phyloP scores from a whole-genome alignment of 768 basidiomycete genomes.

The Boletellus emodensis region DNA sequence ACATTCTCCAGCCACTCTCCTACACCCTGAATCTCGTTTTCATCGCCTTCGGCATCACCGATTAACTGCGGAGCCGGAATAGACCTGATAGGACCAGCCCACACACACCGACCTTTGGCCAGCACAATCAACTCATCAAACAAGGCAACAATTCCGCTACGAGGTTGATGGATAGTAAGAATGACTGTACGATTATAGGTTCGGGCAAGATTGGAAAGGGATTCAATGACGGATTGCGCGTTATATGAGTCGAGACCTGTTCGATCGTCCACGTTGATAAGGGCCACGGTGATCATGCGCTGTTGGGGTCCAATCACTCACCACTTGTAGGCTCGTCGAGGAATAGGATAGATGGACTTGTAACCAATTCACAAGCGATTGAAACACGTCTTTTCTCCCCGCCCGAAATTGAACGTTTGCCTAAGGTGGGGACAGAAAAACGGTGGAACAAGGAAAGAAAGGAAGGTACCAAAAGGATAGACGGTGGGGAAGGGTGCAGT shows the following conservation, averaged over 20 bases:
- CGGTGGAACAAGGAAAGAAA: not conserved
- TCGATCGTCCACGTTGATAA: not conserved
- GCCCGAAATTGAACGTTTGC: constrained; percentile 88
- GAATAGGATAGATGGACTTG: constrained; percentile 93
- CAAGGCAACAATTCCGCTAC: constrained; percentile 93
- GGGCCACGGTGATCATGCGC: not conserved
- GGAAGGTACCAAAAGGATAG: not conserved
- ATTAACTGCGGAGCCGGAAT: constrained; percentile 3
- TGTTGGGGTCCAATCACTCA: constrained; percentile 31
- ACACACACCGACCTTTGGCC: constrained; percentile 64
- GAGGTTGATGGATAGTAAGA: constrained; percentile 97
- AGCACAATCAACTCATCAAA: constrained; percentile 91
- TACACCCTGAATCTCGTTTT: constrained; percentile 23
- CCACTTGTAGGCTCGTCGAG: constrained; percentile 97
- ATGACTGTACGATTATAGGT: constrained; percentile 93
- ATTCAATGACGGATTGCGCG: constrained; percentile 90
- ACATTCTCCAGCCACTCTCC: constrained; percentile 70
- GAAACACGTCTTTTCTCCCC: constrained; percentile 97
- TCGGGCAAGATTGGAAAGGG: constrained; percentile 77
- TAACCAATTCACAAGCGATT: constrained; percentile 97
- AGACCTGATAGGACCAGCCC: constrained; percentile 29
- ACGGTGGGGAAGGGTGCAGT: not conserved
- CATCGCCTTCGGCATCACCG: constrained; percentile 7
- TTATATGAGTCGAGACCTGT: constrained; percentile 92
- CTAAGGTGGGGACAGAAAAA: constrained; percentile 33